phyloP scores from a whole-genome alignment of 345 rosid genomes.

The Ceriops decandra region DNA sequence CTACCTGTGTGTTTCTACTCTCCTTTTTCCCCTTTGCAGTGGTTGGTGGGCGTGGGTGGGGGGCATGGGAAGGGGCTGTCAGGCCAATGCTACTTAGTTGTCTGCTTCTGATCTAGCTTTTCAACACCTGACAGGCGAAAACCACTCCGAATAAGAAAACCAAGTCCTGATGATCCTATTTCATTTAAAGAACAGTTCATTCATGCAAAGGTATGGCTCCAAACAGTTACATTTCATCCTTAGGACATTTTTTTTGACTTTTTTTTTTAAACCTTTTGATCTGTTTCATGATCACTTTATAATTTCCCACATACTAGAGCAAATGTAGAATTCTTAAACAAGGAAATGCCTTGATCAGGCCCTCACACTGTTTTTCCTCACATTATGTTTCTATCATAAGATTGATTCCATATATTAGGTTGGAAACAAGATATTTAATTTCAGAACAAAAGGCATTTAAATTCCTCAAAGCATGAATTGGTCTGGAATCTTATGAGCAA shows the following conservation, averaged over 20 bases:
- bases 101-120: slow-evolving; percentile 34
- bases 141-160: slow-evolving; percentile 50
- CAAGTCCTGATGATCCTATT: slow-evolving; percentile 50
- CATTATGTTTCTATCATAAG: no score
- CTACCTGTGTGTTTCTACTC: slow-evolving; percentile 6
- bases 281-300: not conserved
- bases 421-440: no score
- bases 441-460: no score
- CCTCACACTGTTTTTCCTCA: no score
- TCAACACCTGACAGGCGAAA: slow-evolving; percentile 42
- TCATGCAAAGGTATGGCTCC: slow-evolving; percentile 58
- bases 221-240: not conserved
- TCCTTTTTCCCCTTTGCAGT: not conserved
- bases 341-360: no score
- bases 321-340: not conserved
- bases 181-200: slow-evolving; percentile 71
- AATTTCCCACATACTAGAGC: not conserved
- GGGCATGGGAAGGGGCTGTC: no score
- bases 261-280: not conserved
- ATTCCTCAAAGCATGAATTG: not conserved
- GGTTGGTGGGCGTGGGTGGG: no score
- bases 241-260: not conserved
- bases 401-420: no score
- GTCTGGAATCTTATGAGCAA: not conserved
- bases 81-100: slow-evolving; percentile 15